Evolutionary conservation across 306 rosid species (phyloP), one percentile per base, ranked within the genome.

Genomic region (Acacia confusa): DNA sequence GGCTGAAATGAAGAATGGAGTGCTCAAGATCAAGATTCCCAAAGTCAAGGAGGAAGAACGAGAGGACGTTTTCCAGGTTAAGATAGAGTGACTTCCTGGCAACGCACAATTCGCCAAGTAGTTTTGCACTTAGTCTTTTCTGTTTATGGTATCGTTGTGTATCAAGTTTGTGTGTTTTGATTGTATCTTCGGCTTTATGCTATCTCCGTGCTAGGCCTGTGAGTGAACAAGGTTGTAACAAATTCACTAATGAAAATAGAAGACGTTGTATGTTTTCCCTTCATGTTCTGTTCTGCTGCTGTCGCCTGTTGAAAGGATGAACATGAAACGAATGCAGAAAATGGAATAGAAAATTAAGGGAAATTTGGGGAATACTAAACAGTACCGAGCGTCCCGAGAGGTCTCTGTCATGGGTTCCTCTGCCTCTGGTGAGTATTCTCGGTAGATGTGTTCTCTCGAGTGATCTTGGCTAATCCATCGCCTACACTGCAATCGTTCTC

Each of bases 1-100:
- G 68, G 98, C 97, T 6, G 97, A 92, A 84, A 94, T 92, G 93
- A 92, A 92, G 58, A 91, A 92, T 38, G 98, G 98, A 22, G 93
- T 94, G 70, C 87, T 92, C 28, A 94, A 85, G 79, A 66, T 94
- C 11, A 10, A 15, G 72, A 84, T 91, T 69, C 96, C 94, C 0
- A 92, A 91, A 55, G 85, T 91, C 19, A 86, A 84, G 76, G 90
- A 86, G 48, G 96, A 92, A 15, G 90, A 92, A 73, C 88, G 89
- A 77, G 83, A 53, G 20, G 88, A 88, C 34, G 93, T 91, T 1
- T 65, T 48, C 41, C 84, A 85, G 11, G 88, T 91, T 3, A 81
- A 76, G 3, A 58, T 94, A 10, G 87, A 85, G 4, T 86, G 41
- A 71, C 24, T 0, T 7, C 22, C 1, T 43, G 6, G 2, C 34